Evolutionary conservation across 2,329 filamentous ascomycete genomes (phyloP).

Genomic region (Alternaria tenuissima): DNA sequence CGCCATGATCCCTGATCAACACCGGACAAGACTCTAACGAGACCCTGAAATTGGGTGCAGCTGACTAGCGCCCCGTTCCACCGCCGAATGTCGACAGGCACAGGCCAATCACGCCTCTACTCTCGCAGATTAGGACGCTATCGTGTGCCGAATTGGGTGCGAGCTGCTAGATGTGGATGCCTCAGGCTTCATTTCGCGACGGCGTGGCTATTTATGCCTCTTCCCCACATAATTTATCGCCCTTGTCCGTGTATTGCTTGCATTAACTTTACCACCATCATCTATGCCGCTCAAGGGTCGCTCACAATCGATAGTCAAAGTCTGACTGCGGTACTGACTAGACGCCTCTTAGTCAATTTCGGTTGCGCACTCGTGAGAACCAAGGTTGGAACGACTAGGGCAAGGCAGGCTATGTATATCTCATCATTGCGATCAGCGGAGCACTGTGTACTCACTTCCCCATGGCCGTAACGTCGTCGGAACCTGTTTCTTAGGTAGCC

Average conservation of each 20-base stretch:
- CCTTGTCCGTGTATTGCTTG: background rate
- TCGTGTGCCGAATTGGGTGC: background rate
- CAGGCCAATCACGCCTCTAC: constrained; percentile 6
- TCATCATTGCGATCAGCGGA: too few species aligned
- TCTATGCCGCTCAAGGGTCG: background rate
- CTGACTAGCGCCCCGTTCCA: constrained; percentile 6
- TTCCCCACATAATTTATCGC: background rate
- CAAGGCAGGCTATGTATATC: background rate
- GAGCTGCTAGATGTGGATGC: constrained; percentile 1
- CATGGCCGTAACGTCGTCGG: too few species aligned
- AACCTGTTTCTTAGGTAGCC: too few species aligned
- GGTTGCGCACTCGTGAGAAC: background rate
- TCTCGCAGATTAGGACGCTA: background rate
- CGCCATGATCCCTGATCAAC: constrained; percentile 8
- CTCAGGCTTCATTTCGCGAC: background rate
- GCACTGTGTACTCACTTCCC: too few species aligned
- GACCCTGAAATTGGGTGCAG: constrained; percentile 16
- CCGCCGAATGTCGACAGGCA: background rate
- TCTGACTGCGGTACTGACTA: background rate
- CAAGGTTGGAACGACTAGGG: background rate
- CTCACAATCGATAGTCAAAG: background rate
- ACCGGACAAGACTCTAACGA: background rate
- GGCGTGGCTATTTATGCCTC: constrained; percentile 1
- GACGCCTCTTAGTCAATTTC: background rate
- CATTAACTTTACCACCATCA: background rate